A percentile compares a stretch with the other conserved stretches of the same genome.
Evolutionary conservation across 208 protist species (phyloP).

Genomic region (Crithidia expoeki): DNA sequence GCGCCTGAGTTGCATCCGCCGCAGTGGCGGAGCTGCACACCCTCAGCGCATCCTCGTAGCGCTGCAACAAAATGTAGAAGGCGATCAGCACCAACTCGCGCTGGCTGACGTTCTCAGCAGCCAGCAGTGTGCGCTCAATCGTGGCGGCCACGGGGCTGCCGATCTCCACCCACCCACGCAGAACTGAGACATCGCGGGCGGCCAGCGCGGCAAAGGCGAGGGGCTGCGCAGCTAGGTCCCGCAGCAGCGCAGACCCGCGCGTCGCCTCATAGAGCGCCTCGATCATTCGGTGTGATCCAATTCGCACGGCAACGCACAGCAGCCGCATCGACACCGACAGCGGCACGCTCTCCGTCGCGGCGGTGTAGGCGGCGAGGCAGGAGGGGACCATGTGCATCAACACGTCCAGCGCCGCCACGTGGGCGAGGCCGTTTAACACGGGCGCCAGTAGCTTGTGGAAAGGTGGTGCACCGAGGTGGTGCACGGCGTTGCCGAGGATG

Average conservation of each 20-base stretch:
- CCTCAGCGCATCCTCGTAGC: slow-evolving; percentile 67
- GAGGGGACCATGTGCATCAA: slow-evolving; percentile 48
- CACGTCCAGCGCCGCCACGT: slow-evolving; percentile 56
- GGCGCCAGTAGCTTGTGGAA: slow-evolving; percentile 46
- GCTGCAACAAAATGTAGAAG: slow-evolving; percentile 73
- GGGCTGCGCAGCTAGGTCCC: slow-evolving; percentile 48
- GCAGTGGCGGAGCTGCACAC: slow-evolving; percentile 47
- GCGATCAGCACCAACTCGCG: slow-evolving; percentile 51
- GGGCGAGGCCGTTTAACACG: slow-evolving; percentile 57
- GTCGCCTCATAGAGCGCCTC: slow-evolving; percentile 52
- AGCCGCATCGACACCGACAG: slow-evolving; percentile 55
- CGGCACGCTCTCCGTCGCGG: slow-evolving; percentile 31
- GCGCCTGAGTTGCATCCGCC: slow-evolving; percentile 43
- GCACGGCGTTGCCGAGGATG: slow-evolving; percentile 25
- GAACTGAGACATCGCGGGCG: slow-evolving; percentile 36
- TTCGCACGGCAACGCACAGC: slow-evolving; percentile 62
- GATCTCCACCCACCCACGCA: slow-evolving; percentile 60
- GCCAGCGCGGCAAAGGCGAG: slow-evolving; percentile 55
- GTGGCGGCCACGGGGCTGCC: slow-evolving; percentile 47
- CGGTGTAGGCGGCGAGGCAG: slow-evolving; percentile 38
- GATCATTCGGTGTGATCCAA: slow-evolving; percentile 42
- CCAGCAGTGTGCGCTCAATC: slow-evolving; percentile 60
- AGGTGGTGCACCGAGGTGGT: slow-evolving; percentile 46
- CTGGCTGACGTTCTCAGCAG: slow-evolving; percentile 21
- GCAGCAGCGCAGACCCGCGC: slow-evolving; percentile 25